Percentiles rank a stretch among this genome's conserved stretches.
Evolutionary conservation across 73 alveolate genomes (phyloP).

Genomic region (Effrenium voratum): DNA sequence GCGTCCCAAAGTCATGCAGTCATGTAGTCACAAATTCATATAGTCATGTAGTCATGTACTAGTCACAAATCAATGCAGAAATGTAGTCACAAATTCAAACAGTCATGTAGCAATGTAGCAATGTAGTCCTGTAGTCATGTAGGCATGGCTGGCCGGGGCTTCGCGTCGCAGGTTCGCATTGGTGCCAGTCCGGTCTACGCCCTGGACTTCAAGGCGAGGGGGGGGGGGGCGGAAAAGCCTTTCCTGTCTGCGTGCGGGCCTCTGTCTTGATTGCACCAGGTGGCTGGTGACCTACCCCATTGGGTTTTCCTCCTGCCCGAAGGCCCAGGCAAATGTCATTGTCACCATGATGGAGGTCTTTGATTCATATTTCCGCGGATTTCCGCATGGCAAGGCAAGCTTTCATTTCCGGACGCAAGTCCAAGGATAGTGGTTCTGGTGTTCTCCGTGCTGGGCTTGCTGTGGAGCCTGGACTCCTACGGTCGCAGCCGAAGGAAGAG

Average conservation of each 20-base stretch:
- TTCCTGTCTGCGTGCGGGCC: too few species aligned
- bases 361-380: neutral
- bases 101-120: too few species aligned
- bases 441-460: constrained; percentile 47
- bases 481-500: constrained; percentile 52
- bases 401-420: neutral
- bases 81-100: too few species aligned
- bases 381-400: too few species aligned
- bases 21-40: too few species aligned
- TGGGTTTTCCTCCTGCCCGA: constrained; percentile 56
- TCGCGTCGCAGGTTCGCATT: constrained; percentile 40
- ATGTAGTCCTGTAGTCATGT: too few species aligned
- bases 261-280: too few species aligned
- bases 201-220: constrained; percentile 54
- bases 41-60: too few species aligned
- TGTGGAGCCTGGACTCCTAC: constrained; percentile 69
- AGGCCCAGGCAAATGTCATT: neutral
- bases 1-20: too few species aligned
- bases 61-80: too few species aligned
- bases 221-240: too few species aligned
- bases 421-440: constrained; percentile 61
- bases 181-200: constrained; percentile 76
- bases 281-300: constrained; percentile 79
- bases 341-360: neutral
- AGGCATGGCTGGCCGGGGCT: neutral